Evolutionary conservation across 179 eudicot genomes (phyloP).

Genomic region (Patellifolia procumbens): DNA sequence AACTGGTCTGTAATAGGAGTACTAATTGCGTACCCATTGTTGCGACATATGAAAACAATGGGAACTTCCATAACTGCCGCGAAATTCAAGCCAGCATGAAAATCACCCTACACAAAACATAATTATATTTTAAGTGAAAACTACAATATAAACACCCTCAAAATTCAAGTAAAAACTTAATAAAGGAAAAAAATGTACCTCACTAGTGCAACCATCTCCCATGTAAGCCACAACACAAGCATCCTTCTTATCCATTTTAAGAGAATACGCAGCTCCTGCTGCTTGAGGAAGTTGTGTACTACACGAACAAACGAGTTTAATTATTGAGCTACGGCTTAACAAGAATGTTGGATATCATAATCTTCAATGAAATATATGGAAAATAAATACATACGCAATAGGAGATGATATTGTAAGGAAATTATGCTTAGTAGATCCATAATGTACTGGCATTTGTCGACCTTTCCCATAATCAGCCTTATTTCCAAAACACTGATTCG

Average conservation of each 20-base stretch:
- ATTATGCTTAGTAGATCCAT: conserved; percentile 74
- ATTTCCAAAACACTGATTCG: conserved; percentile 82
- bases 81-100: conserved; percentile 87
- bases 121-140: too few relatives aligned
- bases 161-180: neutral
- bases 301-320: conserved; percentile 3
- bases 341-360: too few relatives aligned
- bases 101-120: conserved; percentile 98
- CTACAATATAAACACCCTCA: too few relatives aligned
- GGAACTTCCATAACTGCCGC: conserved; percentile 96
- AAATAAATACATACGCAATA: conserved; percentile 56
- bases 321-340: too few relatives aligned
- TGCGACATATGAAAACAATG: conserved; percentile 77
- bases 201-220: conserved; percentile 88
- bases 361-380: neutral
- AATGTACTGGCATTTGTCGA: conserved; percentile 91
- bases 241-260: conserved; percentile 74
- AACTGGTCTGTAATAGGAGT: conserved; percentile 76
- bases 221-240: conserved; percentile 79
- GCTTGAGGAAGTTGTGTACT: conserved; percentile 96
- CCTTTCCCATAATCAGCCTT: conserved; percentile 81
- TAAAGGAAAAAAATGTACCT: conserved; percentile 38
- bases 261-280: conserved; percentile 85
- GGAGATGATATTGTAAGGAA: conserved; percentile 88
- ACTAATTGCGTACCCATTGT: conserved; percentile 97